Percentiles rank a stretch among this genome's conserved stretches.
phyloP scores from a whole-genome alignment of 495 filamentous ascomycete species.

The Penicillium paxilli region DNA sequence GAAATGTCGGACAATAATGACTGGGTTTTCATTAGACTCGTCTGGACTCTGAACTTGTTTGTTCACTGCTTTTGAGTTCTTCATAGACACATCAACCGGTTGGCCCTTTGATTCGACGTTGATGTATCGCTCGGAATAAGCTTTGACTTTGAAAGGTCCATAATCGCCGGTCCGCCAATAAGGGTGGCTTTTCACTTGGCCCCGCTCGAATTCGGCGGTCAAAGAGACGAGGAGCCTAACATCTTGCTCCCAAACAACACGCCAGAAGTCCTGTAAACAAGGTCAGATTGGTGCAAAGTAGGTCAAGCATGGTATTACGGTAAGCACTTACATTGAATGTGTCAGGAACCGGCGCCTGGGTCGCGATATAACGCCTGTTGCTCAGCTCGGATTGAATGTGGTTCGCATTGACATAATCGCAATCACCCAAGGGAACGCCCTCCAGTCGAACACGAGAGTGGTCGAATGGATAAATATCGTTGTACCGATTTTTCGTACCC shows the following conservation, averaged over 20 bases:
- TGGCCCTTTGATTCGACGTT: conserved; percentile 58
- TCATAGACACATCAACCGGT: conserved; percentile 9
- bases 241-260: conserved; percentile 95
- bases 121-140: conserved; percentile 76
- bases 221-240: conserved; percentile 92
- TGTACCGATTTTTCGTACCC: conserved; percentile 93
- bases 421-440: conserved; percentile 65
- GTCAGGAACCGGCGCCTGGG: conserved; percentile 88
- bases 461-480: conserved; percentile 96
- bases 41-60: conserved; percentile 11
- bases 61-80: conserved; percentile 14
- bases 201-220: conserved; percentile 92
- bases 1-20: conserved; percentile 85
- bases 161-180: conserved; percentile 87
- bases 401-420: conserved; percentile 97
- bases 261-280: conserved; percentile 85
- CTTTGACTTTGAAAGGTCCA: conserved; percentile 74
- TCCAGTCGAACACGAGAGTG: conserved; percentile 84
- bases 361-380: conserved; percentile 91
- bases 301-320: background rate
- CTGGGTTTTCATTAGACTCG: conserved; percentile 56
- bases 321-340: conserved; percentile 79
- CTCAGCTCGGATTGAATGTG: conserved; percentile 75
- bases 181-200: conserved; percentile 90
- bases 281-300: background rate